A percentile compares a stretch with the other conserved stretches of the same genome.
Evolutionary conservation across 345 rosid species (phyloP).

Genomic region (Raphanus raphanistrum): DNA sequence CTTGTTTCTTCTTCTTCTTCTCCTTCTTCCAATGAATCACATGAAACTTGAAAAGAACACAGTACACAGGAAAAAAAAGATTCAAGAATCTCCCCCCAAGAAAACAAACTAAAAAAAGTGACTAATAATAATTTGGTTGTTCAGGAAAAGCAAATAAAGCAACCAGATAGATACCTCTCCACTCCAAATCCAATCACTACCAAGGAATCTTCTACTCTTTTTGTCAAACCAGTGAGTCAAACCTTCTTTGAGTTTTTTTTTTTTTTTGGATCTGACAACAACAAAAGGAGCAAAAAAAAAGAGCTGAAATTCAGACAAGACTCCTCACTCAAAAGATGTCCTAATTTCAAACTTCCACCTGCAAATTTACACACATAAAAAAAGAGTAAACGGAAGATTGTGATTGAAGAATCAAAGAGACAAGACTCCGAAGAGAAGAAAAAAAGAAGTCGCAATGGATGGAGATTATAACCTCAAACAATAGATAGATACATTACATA

Average conservation of each 20-base stretch:
- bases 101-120: background rate
- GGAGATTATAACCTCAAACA: background rate
- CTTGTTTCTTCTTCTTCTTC: background rate
- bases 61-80: background rate
- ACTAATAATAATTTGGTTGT: too few species aligned
- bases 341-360: conserved; percentile 34
- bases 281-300: background rate
- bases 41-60: background rate
- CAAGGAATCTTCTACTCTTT: background rate
- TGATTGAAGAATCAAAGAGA: background rate
- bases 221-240: conserved; percentile 46
- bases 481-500: too few species aligned
- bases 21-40: background rate
- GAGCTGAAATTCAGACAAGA: conserved; percentile 6
- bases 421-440: background rate
- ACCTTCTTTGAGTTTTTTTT: background rate
- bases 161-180: background rate
- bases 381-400: conserved; percentile 4
- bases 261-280: conserved; percentile 35
- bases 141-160: too few species aligned
- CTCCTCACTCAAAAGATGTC: background rate
- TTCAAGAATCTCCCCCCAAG: background rate
- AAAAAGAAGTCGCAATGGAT: background rate
- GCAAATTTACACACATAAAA: conserved; percentile 19
- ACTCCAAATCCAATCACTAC: background rate